Conservation (phyloP, 208 protist genomes). For the Leishmania martiniquensis region DNA sequence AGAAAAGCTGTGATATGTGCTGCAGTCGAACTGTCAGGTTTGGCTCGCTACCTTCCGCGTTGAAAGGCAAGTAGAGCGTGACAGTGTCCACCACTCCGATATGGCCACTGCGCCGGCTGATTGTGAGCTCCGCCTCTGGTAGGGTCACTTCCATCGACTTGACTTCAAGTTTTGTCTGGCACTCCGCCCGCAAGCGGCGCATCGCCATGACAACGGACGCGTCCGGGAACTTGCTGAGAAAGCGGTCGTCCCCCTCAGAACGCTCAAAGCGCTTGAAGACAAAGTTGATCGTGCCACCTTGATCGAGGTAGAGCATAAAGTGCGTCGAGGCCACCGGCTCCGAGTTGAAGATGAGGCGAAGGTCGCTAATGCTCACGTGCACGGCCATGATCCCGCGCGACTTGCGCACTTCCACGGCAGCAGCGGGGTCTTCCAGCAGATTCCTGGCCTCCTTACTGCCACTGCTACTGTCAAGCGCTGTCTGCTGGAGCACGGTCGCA, state of each 20-base stretch:
- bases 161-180: constrained; percentile 87
- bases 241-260: constrained; percentile 2
- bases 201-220: constrained; percentile 51
- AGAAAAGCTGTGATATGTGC: constrained; percentile 76
- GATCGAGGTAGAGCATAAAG: constrained; percentile 72
- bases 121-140: constrained; percentile 49
- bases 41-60: constrained; percentile 51
- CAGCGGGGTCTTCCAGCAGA: background rate
- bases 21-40: constrained; percentile 69
- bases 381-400: constrained; percentile 36
- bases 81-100: constrained; percentile 38
- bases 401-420: constrained; percentile 5
- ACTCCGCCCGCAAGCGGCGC: constrained; percentile 65
- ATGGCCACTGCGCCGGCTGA: constrained; percentile 42
- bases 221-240: constrained; percentile 36
- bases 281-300: constrained; percentile 57
- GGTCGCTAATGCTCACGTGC: constrained; percentile 64
- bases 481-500: background rate
- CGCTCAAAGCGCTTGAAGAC: constrained; percentile 43
- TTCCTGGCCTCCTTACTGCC: background rate
- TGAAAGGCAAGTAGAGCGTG: constrained; percentile 53
- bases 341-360: constrained; percentile 69
- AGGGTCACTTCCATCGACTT: constrained; percentile 84
- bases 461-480: background rate
- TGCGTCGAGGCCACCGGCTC: constrained; percentile 66